Conservation (phyloP, 495 filamentous ascomycete species). For the Durotheca rogersii region DNA sequence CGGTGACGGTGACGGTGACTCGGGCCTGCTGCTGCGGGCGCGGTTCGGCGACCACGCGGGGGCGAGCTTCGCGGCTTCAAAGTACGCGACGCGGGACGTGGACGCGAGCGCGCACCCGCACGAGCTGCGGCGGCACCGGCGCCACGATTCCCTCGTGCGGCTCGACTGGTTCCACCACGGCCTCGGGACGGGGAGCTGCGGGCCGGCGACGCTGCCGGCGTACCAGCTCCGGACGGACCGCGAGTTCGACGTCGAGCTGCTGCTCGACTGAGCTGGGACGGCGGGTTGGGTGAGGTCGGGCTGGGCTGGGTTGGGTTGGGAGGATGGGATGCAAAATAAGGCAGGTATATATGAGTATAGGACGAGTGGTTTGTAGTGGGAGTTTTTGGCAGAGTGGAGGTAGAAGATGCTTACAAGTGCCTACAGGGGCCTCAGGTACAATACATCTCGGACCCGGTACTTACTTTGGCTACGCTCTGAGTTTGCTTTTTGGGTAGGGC, state of each 20-base stretch:
- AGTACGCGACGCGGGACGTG: constrained; percentile 54
- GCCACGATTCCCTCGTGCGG: constrained; percentile 56
- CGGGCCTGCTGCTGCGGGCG: constrained; percentile 37
- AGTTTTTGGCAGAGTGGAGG: too few species aligned
- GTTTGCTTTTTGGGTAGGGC: too few species aligned
- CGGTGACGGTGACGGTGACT: constrained; percentile 28
- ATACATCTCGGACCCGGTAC: too few species aligned
- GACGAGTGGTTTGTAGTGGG: too few species aligned
- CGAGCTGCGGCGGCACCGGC: constrained; percentile 51
- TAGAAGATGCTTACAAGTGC: too few species aligned
- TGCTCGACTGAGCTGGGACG: constrained; percentile 38
- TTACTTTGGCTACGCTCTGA: too few species aligned
- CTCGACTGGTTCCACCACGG: constrained; percentile 62
- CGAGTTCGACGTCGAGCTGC: constrained; percentile 50
- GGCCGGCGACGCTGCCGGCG: constrained; percentile 51
- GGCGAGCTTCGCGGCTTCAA: constrained; percentile 54
- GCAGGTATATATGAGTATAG: too few species aligned
- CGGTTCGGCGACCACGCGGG: constrained; percentile 43
- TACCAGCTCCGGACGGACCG: constrained; percentile 48
- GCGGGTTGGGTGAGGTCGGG: too few species aligned
- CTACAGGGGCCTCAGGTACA: too few species aligned
- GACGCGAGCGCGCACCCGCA: constrained; percentile 60
- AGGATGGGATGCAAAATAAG: too few species aligned
- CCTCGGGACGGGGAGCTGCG: constrained; percentile 54
- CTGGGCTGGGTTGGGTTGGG: too few species aligned